Evolutionary conservation across 805 yeast genomes (phyloP).

Genomic region (Metschnikowia sp.): DNA sequence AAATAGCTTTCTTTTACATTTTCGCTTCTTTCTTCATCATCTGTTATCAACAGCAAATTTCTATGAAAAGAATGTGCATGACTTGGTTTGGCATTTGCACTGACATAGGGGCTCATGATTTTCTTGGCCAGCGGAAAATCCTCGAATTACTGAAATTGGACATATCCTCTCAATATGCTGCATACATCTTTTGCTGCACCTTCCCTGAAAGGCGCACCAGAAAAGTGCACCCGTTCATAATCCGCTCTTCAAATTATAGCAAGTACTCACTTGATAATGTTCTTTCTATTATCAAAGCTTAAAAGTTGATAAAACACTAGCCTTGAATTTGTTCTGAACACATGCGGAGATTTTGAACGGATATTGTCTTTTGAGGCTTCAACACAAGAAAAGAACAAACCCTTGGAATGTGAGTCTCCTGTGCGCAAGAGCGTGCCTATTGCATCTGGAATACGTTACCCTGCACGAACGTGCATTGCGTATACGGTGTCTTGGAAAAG

Average conservation of each 20-base stretch:
- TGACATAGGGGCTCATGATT: constrained; percentile 1
- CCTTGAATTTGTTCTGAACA: no score
- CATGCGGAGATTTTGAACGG: no score
- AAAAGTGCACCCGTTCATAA: no score
- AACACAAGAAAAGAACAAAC: no score
- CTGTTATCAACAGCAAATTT: not conserved
- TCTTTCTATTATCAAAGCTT: no score
- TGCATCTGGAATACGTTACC: constrained; percentile 11
- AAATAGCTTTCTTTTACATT: no score
- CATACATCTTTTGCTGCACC: constrained; percentile 6
- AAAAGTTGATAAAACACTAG: no score
- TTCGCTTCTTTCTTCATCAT: no score
- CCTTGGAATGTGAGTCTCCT: no score
- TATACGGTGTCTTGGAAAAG: constrained; percentile 3
- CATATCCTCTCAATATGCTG: not conserved
- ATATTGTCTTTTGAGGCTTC: no score
- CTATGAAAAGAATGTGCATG: constrained; percentile 1
- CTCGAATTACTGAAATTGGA: constrained; percentile 9
- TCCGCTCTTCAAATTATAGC: no score
- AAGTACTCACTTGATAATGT: no score
- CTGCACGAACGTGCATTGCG: constrained; percentile 8
- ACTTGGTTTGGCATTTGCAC: not conserved
- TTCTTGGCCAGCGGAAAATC: constrained; percentile 8
- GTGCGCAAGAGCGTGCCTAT: not conserved
- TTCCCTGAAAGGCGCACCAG: not conserved